phyloP scores from a whole-genome alignment of 177 flowering plant genomes.

The Vitis hybrid region DNA sequence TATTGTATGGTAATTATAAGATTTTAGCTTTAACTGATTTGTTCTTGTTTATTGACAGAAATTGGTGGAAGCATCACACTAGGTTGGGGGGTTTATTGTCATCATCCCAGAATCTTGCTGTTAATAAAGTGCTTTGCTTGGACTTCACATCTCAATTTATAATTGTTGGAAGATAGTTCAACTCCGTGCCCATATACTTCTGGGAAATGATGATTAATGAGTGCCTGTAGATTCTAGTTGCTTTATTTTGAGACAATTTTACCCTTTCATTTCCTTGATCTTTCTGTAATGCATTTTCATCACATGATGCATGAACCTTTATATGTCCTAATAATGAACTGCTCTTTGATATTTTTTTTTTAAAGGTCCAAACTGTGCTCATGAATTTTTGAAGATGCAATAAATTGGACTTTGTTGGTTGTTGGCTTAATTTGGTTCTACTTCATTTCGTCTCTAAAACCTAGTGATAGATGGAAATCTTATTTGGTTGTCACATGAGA shows the following conservation, averaged over 20 bases:
- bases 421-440: background rate
- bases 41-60: slow-evolving; percentile 34
- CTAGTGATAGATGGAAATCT: no score
- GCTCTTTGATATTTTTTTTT: background rate
- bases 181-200: slow-evolving; percentile 3
- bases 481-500: no score
- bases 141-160: slow-evolving; percentile 8
- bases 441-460: no score
- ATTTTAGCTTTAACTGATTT: background rate
- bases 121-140: slow-evolving; percentile 33
- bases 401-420: background rate
- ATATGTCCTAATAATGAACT: background rate
- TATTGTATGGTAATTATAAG: background rate
- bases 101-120: slow-evolving; percentile 12
- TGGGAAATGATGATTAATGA: slow-evolving; percentile 7
- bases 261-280: slow-evolving; percentile 1
- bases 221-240: slow-evolving; percentile 5
- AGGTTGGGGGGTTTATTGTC: slow-evolving; percentile 12
- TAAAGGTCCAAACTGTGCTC: background rate
- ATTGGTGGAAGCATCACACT: slow-evolving; percentile 40
- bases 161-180: slow-evolving; percentile 5
- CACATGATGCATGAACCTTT: background rate
- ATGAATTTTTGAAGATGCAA: background rate
- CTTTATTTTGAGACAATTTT: slow-evolving; percentile 3
- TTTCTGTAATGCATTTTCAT: background rate